phyloP scores from a whole-genome alignment of 2,329 filamentous ascomycete species.

The Aureobasidium sp. region DNA sequence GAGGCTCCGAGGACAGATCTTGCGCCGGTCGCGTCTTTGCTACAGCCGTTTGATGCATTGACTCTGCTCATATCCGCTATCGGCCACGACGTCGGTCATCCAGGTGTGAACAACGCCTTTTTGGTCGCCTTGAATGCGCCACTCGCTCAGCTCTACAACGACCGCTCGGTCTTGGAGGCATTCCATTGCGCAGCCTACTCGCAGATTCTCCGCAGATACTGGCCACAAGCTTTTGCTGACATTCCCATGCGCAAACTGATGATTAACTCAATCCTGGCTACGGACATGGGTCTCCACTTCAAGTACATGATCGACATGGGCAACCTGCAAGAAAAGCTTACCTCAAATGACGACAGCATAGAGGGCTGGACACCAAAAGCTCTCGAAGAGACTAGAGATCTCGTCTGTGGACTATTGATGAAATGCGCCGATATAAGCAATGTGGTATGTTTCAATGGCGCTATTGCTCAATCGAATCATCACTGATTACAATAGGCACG shows the following conservation, averaged over 20 bases:
- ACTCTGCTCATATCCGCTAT: slow-evolving; percentile 92
- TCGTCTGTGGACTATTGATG: slow-evolving; percentile 86
- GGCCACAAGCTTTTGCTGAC: slow-evolving; percentile 75
- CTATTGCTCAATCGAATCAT: background rate
- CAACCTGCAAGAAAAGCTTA: slow-evolving; percentile 70
- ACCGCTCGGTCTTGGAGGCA: slow-evolving; percentile 90
- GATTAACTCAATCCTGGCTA: slow-evolving; percentile 96
- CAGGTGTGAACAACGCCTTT: slow-evolving; percentile 96
- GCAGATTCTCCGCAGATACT: slow-evolving; percentile 86
- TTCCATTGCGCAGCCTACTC: slow-evolving; percentile 97
- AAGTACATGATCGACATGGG: slow-evolving; percentile 88
- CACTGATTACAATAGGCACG: slow-evolving; percentile 52
- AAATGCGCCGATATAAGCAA: slow-evolving; percentile 99
- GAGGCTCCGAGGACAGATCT: background rate
- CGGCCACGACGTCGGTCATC: slow-evolving; percentile 94
- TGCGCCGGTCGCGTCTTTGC: slow-evolving; percentile 53
- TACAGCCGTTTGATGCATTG: slow-evolving; percentile 81
- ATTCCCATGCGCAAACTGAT: slow-evolving; percentile 76
- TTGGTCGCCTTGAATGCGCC: slow-evolving; percentile 86
- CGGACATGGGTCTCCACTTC: slow-evolving; percentile 95
- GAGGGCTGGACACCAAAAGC: slow-evolving; percentile 72
- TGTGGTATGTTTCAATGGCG: slow-evolving; percentile 56
- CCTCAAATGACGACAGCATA: slow-evolving; percentile 52
- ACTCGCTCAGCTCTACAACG: slow-evolving; percentile 90
- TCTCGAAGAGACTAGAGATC: slow-evolving; percentile 64